These are phyloP conservation scores for Grosmannia clavigera DNA, from an alignment of 2,329 filamentous ascomycete genomes.

Conservation along the genomic window DNA sequence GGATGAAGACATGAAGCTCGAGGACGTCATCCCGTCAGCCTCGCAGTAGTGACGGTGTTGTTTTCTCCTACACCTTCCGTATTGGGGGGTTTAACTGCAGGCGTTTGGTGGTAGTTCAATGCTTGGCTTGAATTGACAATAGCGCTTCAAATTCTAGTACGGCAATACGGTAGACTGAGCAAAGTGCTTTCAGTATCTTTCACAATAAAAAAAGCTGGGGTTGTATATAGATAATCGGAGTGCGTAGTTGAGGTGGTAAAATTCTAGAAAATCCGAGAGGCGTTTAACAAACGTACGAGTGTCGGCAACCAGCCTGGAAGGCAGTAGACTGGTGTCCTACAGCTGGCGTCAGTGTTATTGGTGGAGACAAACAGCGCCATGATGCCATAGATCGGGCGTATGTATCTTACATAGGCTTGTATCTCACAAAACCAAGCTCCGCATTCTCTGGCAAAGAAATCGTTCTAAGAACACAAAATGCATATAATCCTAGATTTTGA, in stretches of 20 bases:
- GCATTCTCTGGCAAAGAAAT: background rate
- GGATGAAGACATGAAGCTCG: conserved; percentile 61
- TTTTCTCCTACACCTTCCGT: background rate
- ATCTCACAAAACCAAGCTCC: background rate
- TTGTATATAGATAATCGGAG: background rate
- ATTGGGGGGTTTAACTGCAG: background rate
- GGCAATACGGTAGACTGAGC: background rate
- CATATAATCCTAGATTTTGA: conserved; percentile 46
- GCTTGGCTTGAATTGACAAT: background rate
- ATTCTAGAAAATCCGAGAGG: background rate
- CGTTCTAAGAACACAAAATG: conserved; percentile 15
- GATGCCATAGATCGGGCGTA: background rate
- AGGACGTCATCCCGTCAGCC: conserved; percentile 47
- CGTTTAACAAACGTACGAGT: background rate
- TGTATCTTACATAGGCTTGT: background rate
- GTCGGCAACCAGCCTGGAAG: background rate
- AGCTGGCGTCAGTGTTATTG: background rate
- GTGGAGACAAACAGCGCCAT: background rate
- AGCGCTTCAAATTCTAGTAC: background rate
- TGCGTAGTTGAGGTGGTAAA: background rate
- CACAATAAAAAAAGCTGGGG: background rate
- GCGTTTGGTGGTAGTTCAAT: background rate
- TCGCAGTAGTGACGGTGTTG: background rate
- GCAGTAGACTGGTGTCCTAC: background rate
- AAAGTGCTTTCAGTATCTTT: background rate